A percentile compares a stretch with the other conserved stretches of the same genome.
Conservation (phyloP, 2,329 filamentous ascomycete genomes). For the Xylaria multiplex region DNA sequence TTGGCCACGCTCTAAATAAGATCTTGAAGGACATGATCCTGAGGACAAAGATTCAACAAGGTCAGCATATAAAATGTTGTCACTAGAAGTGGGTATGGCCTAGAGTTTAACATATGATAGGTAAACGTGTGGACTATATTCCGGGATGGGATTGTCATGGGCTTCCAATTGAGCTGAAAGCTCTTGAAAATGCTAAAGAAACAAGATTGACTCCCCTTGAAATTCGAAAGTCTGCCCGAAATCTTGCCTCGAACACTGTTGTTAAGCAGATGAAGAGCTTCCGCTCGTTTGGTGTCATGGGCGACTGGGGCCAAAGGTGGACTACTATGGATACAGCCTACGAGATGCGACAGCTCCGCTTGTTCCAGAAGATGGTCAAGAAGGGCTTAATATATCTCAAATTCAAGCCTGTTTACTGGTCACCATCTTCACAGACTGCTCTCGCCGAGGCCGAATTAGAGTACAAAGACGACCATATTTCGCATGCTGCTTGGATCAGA, state of each 20-base stretch:
- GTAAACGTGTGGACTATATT: constrained; percentile 79
- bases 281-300: constrained; percentile 79
- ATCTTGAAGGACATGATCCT: constrained; percentile 94
- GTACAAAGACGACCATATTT: constrained; percentile 79
- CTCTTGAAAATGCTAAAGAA: constrained; percentile 66
- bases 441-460: constrained; percentile 87
- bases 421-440: constrained; percentile 79
- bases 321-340: constrained; percentile 81
- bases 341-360: constrained; percentile 77
- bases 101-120: constrained; percentile 37
- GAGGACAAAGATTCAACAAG: constrained; percentile 81
- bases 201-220: constrained; percentile 62
- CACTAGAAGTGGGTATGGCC: neutral
- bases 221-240: constrained; percentile 71
- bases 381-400: constrained; percentile 79
- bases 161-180: constrained; percentile 95
- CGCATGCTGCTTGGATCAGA: constrained; percentile 79
- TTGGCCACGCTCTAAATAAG: constrained; percentile 96
- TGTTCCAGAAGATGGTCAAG: constrained; percentile 80
- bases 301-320: constrained; percentile 80
- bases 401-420: constrained; percentile 89
- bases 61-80: constrained; percentile 36
- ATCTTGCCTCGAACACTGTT: constrained; percentile 74
- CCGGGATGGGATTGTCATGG: constrained; percentile 99
- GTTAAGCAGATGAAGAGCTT: constrained; percentile 79